Evolutionary conservation across 1,284 basidiomycete genomes (phyloP), one percentile per base, ranked within the genome.

Genomic region (Anthracocystis walkeri): DNA sequence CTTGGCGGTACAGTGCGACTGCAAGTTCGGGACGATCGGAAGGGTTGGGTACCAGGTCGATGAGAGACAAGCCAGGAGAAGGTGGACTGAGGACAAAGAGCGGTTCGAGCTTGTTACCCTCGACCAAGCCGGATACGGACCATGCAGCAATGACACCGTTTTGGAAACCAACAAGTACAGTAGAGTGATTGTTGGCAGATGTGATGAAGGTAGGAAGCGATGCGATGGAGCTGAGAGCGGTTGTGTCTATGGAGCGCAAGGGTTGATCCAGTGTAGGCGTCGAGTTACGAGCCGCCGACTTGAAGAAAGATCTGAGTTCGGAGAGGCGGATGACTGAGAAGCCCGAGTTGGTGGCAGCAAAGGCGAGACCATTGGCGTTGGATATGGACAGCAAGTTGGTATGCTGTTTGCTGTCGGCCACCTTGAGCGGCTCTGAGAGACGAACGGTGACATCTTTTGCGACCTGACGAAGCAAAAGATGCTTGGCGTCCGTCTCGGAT

Each of bases 401-500:
- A 23, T 72, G 59, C 48, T 55, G 55, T 46, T 72, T 75, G 40
- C 66, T 64, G 33, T 77, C 69, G 5, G 65, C 66, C 18, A 65
- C 63, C 23, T 67, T 25, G 11, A 81, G 65, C 11, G 82, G 81
- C n/a, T 69, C 62, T 12, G 82, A 81, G n/a, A 83, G 57, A 33
- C 82, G 75, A n/a, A 82, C 68, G 25, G 59, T 78, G 46, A 82
- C 82, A 65, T 80, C 79, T 40, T 78, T 73, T n/a, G 75, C 70
- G 20, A 83, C 48, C 60, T 83, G 82, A 38, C 79, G 73, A 11
- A 83, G 64, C 44, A 72, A 44, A 23, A 81, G 65, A 41, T 73
- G 68, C 75, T 81, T 35, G 89, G 88, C 72, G 90, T 92, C 73
- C 38, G 50, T 57, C 61, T 62, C 69, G 40, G 67, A 54, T 49